Base-by-base conservation (phyloP, 257 asterid species). In the Przewalskia tangutica region DNA sequence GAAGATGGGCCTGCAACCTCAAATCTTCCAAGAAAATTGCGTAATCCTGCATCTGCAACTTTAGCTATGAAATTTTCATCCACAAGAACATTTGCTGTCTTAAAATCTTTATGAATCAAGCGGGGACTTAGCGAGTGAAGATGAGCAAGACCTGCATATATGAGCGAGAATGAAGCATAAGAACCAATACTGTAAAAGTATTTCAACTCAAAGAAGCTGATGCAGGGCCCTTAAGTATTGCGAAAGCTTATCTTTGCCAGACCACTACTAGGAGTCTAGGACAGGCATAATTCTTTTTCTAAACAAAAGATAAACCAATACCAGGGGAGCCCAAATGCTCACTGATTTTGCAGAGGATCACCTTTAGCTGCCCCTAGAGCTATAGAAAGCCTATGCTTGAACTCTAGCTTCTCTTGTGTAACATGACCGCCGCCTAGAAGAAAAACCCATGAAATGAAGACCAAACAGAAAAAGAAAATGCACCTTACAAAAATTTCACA, bases 351-450 rank as follows among this genome's bases (percentile, higher is more conserved):
- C 97, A 91, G 91, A 91, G 82, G 94, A 91, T 94, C 98, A 94
- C 98, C 98, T 92, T 91, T 94, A 92, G 98, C 98, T 87, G 97
- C 98, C 88, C 97, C 98, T 81, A 91, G 89, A 90, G 98, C 97
- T 87, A 94, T 94, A 77, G 95, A 82, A 89, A 94, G 97, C 91
- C 98, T 91, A 87, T 91, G 97, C 90, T 94, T 94, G 95, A 94
- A 94, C 84, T 94, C 98, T 85, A 94, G 98, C 91, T 90, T 94
- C 89, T 91, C 98, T 77, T 64, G 92, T 50, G 95, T 75, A 85
- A 89, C 97, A 89, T 90, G 98, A 84, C 94, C 94, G 81, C 92
- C 92, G 76, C 98, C 98, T 94, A 90, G 67, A 83, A 80, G 79
- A 71, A 71, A 71, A 46, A 20, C 79, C 59, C 42, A 71, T 10